Evolutionary conservation across 169 alveolate species (phyloP).

Genomic region (Plasmodium blacklocki): DNA sequence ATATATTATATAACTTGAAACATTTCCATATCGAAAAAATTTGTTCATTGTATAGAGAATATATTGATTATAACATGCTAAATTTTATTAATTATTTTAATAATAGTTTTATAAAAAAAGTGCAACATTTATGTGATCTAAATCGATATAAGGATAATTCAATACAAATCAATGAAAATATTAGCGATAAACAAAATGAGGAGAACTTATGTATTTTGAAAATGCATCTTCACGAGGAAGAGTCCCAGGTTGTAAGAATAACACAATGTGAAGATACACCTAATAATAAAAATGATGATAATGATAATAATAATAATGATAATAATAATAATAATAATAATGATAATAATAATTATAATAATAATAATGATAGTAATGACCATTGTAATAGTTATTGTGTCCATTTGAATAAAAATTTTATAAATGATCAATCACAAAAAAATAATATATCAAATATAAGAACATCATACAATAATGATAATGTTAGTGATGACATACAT

Average conservation of each 20-base stretch:
- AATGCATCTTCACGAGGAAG: background rate
- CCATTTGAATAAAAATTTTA: no score
- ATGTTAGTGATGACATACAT: background rate
- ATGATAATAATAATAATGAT: background rate
- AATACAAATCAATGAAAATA: background rate
- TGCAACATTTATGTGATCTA: no score
- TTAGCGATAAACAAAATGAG: background rate
- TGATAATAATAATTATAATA: background rate
- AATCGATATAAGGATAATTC: background rate
- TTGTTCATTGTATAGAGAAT: conserved; percentile 52
- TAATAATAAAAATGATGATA: background rate
- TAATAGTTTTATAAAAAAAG: background rate
- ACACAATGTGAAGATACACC: background rate
- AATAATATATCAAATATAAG: background rate
- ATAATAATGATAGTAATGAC: background rate
- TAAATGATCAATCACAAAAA: no score
- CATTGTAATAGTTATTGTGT: background rate
- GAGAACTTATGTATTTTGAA: background rate
- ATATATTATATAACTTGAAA: conserved; percentile 31
- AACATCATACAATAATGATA: background rate
- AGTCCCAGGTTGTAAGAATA: background rate
- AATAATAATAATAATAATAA: background rate
- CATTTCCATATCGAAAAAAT: conserved; percentile 38
- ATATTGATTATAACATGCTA: conserved; percentile 55
- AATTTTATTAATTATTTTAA: conserved; percentile 46